A percentile compares a stretch with the other conserved stretches of the same genome.
Evolutionary conservation across 192 early-diverging fungal genomes (phyloP).

Genomic region (Rhizophagus sp.): DNA sequence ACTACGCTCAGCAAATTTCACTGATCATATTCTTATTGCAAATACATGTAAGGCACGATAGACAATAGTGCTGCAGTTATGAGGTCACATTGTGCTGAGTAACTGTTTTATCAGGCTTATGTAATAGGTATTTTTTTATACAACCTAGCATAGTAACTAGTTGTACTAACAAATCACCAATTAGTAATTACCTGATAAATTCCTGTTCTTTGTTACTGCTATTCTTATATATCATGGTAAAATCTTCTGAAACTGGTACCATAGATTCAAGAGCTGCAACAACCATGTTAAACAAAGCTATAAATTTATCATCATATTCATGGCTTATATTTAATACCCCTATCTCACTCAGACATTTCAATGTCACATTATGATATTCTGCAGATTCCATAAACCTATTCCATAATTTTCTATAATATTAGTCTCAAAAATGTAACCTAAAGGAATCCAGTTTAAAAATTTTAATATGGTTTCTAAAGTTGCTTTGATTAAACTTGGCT

Average conservation of each 20-base stretch:
- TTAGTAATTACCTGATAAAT: too few species aligned
- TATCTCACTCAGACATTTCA: conserved; percentile 98
- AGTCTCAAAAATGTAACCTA: conserved; percentile 98
- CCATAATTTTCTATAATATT: conserved; percentile 78
- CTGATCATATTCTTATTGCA: too few species aligned
- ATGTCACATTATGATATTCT: conserved; percentile 87
- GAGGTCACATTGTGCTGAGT: too few species aligned
- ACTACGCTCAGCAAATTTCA: too few species aligned
- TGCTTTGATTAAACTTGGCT: conserved; percentile 85
- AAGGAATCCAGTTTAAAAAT: conserved; percentile 98
- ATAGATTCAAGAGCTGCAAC: conserved; percentile 69
- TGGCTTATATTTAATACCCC: conserved; percentile 76
- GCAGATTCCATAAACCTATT: conserved; percentile 84
- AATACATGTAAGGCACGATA: too few species aligned
- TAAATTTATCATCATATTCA: conserved; percentile 88
- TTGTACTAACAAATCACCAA: too few species aligned
- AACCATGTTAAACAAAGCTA: conserved; percentile 81
- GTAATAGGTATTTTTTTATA: too few species aligned
- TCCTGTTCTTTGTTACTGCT: conserved; percentile 88
- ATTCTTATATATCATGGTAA: conserved; percentile 80
- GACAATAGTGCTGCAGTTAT: too few species aligned
- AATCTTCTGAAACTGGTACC: conserved; percentile 73
- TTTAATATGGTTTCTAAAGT: conserved; percentile 93
- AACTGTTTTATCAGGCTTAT: too few species aligned
- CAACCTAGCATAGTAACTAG: too few species aligned